Evolutionary conservation across 306 rosid species (phyloP), one percentile per base, ranked within the genome.

Genomic region (Albizia julibrissin): DNA sequence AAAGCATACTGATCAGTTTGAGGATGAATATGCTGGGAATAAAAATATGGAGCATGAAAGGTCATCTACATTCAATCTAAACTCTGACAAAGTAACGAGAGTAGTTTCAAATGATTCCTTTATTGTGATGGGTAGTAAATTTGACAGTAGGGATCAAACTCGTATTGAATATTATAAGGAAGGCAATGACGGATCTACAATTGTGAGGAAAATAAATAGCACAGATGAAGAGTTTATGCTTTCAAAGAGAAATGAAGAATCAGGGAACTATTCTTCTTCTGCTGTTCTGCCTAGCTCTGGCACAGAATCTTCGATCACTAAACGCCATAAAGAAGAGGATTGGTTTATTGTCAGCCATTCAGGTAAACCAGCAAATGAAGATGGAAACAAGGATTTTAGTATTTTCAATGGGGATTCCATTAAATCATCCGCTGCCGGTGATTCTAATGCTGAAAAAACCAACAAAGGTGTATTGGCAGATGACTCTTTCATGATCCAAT

Each of bases 401-500:
- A 76, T 85, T 75, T 77, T 87, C 13, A 90, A 88, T 74, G 90
- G 90, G 40, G 89, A 79, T 83, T 76, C 87, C 18, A 6, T 82
- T 80, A 85, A 92, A 49, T 83, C 94, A 16, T 61, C 83, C 64
- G 79, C 89, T 72, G 69, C 76, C 69, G 84, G 83, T 22, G 4
- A 50, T 56, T 70, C 70, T 75, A 76, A 77, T 43, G 84, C 81
- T 31, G 93, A 85, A 84, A 91, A 83, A 65, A 88, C 78, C 83
- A 92, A 85, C 80, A 95, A 83, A 77, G 89, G 81, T 74, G 81
- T 82, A 46, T 69, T 93, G 74, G 86, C 79, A 6, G 99, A 95
- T 80, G 99, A 95, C 85, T 95, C 98, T 39, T 93, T 95, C 83
- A 95, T 95, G 97, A 91, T 95, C 88, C 92, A 81, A 77, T 79